Evolutionary conservation across 164 flowering plant genomes (phyloP).

Genomic region (Piper betle): DNA sequence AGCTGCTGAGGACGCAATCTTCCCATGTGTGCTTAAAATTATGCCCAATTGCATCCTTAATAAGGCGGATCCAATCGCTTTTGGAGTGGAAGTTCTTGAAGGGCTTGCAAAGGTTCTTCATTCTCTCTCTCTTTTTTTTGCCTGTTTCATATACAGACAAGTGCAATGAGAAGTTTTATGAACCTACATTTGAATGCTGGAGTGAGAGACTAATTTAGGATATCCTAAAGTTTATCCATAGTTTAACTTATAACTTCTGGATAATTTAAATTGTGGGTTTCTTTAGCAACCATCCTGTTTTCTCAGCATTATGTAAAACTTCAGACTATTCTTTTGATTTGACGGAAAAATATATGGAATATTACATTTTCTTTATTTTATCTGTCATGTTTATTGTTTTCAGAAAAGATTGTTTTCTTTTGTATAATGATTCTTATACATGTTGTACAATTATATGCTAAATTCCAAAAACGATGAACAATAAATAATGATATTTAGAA

Average conservation of each 20-base stretch:
- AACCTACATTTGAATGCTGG: no score
- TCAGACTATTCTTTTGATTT: no score
- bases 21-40: constrained; percentile 87
- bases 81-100: constrained; percentile 91
- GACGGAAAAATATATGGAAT: no score
- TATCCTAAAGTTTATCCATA: no score
- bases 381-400: background rate
- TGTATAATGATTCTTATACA: no score
- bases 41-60: constrained; percentile 78
- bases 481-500: constrained; percentile 81
- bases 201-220: no score
- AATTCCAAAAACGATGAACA: constrained; percentile 88
- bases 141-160: no score
- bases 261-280: no score
- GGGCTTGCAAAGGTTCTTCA: constrained; percentile 78
- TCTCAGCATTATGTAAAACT: constrained; percentile 4
- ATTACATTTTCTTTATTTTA: no score
- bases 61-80: constrained; percentile 86
- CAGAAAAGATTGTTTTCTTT: background rate
- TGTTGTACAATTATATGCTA: constrained; percentile 10
- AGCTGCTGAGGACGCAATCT: constrained; percentile 87
- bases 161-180: no score
- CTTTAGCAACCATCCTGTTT: no score
- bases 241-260: no score
- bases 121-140: constrained; percentile 41